These are phyloP conservation scores for Ganoderma resinaceum DNA, from an alignment of 1,284 basidiomycete species.

Conservation along the genomic window DNA sequence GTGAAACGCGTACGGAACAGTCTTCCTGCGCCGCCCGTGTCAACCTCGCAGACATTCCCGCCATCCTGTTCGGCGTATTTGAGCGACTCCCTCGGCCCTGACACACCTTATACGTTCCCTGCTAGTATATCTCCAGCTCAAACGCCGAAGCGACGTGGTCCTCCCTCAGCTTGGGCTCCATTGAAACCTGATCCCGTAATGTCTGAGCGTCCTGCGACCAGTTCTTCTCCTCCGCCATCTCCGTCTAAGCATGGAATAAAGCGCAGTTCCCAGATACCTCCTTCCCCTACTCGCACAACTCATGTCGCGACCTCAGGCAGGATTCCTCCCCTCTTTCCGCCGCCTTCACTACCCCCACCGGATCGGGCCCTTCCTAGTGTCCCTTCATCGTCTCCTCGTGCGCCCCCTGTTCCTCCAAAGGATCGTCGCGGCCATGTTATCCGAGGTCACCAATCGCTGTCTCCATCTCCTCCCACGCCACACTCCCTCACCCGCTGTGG, in stretches of 20 bases:
- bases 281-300: slow-evolving; percentile 8
- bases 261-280: slow-evolving; percentile 10
- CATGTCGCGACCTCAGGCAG: slow-evolving; percentile 18
- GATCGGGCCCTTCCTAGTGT: slow-evolving; percentile 20
- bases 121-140: slow-evolving; percentile 1
- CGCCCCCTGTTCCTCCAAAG: slow-evolving; percentile 25
- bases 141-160: slow-evolving; percentile 18
- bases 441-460: slow-evolving; percentile 29
- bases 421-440: slow-evolving; percentile 1
- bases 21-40: slow-evolving; percentile 29
- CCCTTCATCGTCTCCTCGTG: slow-evolving; percentile 15
- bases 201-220: slow-evolving; percentile 3
- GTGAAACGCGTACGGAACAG: slow-evolving; percentile 24
- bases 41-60: slow-evolving; percentile 32
- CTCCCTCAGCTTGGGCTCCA: slow-evolving; percentile 28
- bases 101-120: slow-evolving; percentile 6
- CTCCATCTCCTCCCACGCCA: slow-evolving; percentile 24
- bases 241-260: not conserved
- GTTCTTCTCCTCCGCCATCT: slow-evolving; percentile 1
- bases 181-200: slow-evolving; percentile 5
- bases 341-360: slow-evolving; percentile 20
- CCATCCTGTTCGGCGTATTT: slow-evolving; percentile 32
- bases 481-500: not conserved
- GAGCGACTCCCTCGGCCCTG: not conserved
- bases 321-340: slow-evolving; percentile 10